These are phyloP conservation scores for Penicillium argentinense DNA, from an alignment of 495 filamentous ascomycete species.

Conservation along the genomic window DNA sequence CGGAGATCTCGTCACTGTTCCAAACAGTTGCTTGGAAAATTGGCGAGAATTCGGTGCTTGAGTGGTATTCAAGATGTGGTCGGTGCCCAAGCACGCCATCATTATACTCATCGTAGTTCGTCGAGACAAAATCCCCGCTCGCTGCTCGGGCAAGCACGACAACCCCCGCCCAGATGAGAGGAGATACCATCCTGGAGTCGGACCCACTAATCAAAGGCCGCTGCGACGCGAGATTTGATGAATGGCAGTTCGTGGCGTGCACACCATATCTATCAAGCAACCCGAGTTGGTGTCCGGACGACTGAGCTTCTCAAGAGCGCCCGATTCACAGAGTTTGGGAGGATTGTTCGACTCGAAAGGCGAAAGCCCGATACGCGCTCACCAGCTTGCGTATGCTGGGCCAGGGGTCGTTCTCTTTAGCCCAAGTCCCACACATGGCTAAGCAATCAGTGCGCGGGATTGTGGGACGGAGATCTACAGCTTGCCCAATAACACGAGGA, in stretches of 20 bases:
- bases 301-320: too few species aligned
- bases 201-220: too few species aligned
- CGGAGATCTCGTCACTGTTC: constrained; percentile 13
- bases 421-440: not conserved
- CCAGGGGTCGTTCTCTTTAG: not conserved
- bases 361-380: too few species aligned
- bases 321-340: too few species aligned
- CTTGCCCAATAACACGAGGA: too few species aligned
- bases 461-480: not conserved
- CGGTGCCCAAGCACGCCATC: constrained; percentile 18
- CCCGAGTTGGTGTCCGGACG: too few species aligned
- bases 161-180: constrained; percentile 7
- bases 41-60: constrained; percentile 20
- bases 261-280: too few species aligned
- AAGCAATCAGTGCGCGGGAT: not conserved
- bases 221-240: too few species aligned
- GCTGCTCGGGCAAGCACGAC: not conserved
- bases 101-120: constrained; percentile 18
- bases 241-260: too few species aligned
- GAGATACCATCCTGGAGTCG: not conserved
- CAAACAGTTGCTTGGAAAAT: constrained; percentile 20
- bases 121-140: constrained; percentile 15
- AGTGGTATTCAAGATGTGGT: constrained; percentile 23
- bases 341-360: too few species aligned
- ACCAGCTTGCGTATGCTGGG: not conserved